Evolutionary conservation across 495 filamentous ascomycete species (phyloP), one percentile per base, ranked within the genome.

Genomic region (Lophium mytilinum): DNA sequence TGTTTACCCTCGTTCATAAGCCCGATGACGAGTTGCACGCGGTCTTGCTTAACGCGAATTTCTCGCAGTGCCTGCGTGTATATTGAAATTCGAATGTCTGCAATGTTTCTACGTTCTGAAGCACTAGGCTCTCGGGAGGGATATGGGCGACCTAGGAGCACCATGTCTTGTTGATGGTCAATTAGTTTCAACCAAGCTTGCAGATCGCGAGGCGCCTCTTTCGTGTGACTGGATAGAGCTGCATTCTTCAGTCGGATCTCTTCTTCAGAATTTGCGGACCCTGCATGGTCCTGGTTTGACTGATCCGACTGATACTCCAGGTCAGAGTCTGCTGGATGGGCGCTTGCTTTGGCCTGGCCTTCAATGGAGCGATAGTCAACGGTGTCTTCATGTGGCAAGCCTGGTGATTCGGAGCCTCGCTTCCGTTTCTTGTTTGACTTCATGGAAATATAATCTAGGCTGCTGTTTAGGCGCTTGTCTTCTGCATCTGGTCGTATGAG

Each of bases 31-130:
- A 96, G 72, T 14, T 68, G 68, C 57, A 89, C 84, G 37, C 73
- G 66, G 30, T 76, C 66, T 3, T 74, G 60, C 3, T 65, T 56
- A 3, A 43, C 61, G 9, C 65, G 68, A 12, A 78, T 74, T 51
- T 83, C 80, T 36, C 73, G 70, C 6, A 96, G 69, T 4, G 90
- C 90, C 55, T 90, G 83, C 50, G 88, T 81, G 61, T 90, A 90
- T n/a, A 96, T 79, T 0, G 84, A 85, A 1, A 95, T 59, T 58
- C 86, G 90, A 37, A 95, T 80, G 58, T 88, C 87, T 17, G 89
- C 85, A 21, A 86, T 78, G 51, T 83, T 84, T 53, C 74, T 77
- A 21, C 68, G 72, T 58, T 95, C 88, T 3, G 83, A 82, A 41
- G 70, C 67, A 0, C 80, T 85, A 9, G 79, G 68, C 18, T 73